These are phyloP conservation scores for Solanum bulbocastanum DNA, from an alignment of 257 asterid genomes.

Conservation along the genomic window DNA sequence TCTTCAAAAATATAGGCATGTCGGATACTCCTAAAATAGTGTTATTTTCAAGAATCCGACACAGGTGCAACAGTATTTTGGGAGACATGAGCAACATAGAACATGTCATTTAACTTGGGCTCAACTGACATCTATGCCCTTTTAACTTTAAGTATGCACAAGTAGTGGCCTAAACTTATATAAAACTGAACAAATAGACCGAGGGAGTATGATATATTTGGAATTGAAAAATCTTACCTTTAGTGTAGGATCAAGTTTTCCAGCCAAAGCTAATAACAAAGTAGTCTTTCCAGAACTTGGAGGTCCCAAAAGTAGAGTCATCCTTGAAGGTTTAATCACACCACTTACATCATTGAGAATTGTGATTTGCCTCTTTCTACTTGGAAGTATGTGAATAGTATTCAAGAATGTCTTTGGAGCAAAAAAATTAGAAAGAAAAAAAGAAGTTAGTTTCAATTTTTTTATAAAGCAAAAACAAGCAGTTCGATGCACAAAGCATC, in stretches of 20 bases:
- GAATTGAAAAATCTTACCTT: slow-evolving; percentile 13
- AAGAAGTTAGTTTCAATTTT: neutral
- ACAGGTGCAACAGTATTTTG: too few species aligned
- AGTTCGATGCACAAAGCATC: neutral
- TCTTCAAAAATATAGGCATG: neutral
- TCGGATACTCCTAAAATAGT: neutral
- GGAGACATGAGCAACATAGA: too few species aligned
- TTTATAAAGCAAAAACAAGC: neutral
- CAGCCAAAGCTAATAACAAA: slow-evolving; percentile 56
- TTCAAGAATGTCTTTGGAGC: neutral
- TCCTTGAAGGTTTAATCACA: slow-evolving; percentile 46
- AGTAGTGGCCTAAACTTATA: too few species aligned
- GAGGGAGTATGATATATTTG: neutral
- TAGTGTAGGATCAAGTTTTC: slow-evolving; percentile 42
- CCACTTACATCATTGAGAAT: slow-evolving; percentile 61
- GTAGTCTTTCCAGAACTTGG: slow-evolving; percentile 8
- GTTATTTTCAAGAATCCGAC: too few species aligned
- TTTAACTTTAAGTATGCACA: too few species aligned
- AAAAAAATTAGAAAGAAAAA: neutral
- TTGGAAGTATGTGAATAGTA: slow-evolving; percentile 33
- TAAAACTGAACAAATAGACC: too few species aligned
- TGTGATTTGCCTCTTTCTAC: slow-evolving; percentile 39
- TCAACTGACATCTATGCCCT: too few species aligned
- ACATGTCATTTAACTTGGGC: too few species aligned
- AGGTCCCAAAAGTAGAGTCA: neutral